phyloP scores from a whole-genome alignment of 768 basidiomycete species.

The Kondoa subrosea region DNA sequence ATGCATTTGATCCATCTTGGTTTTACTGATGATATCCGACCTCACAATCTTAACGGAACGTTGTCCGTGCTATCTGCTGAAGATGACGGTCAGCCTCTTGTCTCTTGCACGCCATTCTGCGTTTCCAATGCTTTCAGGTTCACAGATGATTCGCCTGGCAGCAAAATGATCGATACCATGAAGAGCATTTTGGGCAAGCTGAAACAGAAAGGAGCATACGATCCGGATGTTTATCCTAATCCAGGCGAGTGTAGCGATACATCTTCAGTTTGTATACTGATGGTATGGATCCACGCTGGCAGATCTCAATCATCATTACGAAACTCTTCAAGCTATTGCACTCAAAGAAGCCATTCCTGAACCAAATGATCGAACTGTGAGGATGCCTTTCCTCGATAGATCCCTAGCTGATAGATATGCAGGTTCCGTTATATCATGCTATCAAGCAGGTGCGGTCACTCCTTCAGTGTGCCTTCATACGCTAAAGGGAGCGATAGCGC shows the following conservation, averaged over 20 bases:
- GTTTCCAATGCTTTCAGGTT: too few species aligned
- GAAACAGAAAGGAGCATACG: slow-evolving; percentile 63
- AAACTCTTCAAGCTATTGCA: slow-evolving; percentile 66
- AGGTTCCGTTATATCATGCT: not conserved
- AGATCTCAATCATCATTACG: slow-evolving; percentile 25
- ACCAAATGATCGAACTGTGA: slow-evolving; percentile 68
- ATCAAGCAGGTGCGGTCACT: not conserved
- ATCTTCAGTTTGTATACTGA: not conserved
- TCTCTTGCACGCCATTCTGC: not conserved
- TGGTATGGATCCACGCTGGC: slow-evolving; percentile 7
- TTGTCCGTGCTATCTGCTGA: not conserved
- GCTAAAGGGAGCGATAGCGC: not conserved
- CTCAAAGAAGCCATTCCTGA: slow-evolving; percentile 71
- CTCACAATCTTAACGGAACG: not conserved
- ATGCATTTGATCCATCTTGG: slow-evolving; percentile 87
- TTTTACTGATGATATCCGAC: slow-evolving; percentile 81
- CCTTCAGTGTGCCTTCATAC: not conserved
- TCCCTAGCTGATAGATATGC: not conserved
- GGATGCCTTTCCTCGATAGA: slow-evolving; percentile 11
- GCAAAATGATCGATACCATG: slow-evolving; percentile 38
- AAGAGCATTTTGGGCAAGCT: slow-evolving; percentile 48
- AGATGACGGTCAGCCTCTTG: not conserved
- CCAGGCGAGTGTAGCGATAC: slow-evolving; percentile 51
- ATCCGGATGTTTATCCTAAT: slow-evolving; percentile 45
- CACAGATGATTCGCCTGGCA: not conserved